These are phyloP conservation scores for Fomitopsis palustris DNA, from an alignment of 1,284 basidiomycete genomes.

Conservation along the genomic window DNA sequence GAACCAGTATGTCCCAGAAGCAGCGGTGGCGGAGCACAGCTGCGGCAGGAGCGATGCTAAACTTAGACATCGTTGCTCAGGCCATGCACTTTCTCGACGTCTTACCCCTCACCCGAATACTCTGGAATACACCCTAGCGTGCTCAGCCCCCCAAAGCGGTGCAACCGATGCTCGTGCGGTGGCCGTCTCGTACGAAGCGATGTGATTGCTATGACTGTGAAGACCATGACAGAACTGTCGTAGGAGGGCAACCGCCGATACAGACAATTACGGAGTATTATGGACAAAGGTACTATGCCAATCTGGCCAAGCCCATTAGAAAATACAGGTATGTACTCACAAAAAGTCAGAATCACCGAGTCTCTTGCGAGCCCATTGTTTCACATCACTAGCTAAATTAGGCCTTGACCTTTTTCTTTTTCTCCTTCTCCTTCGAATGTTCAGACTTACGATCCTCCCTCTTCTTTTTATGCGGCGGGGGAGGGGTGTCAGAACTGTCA, in stretches of 20 bases:
- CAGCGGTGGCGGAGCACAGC: not conserved
- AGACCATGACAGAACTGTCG: not conserved
- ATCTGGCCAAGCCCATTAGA: not conserved
- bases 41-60: not conserved
- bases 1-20: not conserved
- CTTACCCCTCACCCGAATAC: not conserved
- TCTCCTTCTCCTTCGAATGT: constrained; percentile 17
- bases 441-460: constrained; percentile 16
- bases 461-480: constrained; percentile 19
- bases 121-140: not conserved
- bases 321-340: constrained; percentile 1
- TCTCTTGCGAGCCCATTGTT: not conserved
- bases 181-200: not conserved
- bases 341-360: not conserved
- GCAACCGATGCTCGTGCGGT: not conserved
- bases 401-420: constrained; percentile 28
- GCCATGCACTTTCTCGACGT: not conserved
- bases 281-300: not conserved
- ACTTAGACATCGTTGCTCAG: not conserved
- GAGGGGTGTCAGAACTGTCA: constrained; percentile 13
- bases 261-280: not conserved
- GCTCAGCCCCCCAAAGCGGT: not conserved
- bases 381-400: constrained; percentile 11
- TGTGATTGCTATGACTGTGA: not conserved
- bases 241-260: not conserved